A percentile compares a stretch with the other conserved stretches of the same genome.
These are phyloP conservation scores for Jasminum sambac DNA, from an alignment of 257 asterid genomes.

Conservation along the genomic window DNA sequence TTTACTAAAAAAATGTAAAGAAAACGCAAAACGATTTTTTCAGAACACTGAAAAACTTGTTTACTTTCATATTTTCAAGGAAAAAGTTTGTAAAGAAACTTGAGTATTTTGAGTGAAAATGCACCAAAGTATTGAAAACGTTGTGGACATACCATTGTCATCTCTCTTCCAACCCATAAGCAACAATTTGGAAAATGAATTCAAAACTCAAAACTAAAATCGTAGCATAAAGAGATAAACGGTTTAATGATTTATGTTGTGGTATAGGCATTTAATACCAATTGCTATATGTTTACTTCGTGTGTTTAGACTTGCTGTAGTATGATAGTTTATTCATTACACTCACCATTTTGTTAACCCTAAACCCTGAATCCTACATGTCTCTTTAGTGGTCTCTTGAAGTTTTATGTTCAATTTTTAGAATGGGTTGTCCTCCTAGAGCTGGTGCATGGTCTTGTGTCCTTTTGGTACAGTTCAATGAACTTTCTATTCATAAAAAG, in stretches of 20 bases:
- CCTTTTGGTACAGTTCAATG: background rate
- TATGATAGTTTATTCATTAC: background rate
- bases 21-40: no score
- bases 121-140: no score
- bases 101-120: no score
- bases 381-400: background rate
- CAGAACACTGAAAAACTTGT: no score
- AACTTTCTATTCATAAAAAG: background rate
- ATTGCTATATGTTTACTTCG: background rate
- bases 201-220: no score
- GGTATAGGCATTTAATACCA: background rate
- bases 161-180: no score
- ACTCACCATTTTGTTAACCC: background rate
- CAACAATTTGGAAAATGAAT: no score
- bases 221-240: no score
- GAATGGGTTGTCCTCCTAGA: constrained; percentile 1
- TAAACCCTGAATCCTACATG: background rate
- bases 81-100: no score
- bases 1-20: no score
- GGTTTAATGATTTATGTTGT: constrained; percentile 3
- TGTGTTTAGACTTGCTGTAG: background rate
- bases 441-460: constrained; percentile 13
- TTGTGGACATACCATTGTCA: no score
- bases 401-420: background rate
- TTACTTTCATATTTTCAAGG: no score